Evolutionary conservation across 805 yeast genomes (phyloP), one percentile per base, ranked within the genome.

Genomic region (Teunomyces cretensis): DNA sequence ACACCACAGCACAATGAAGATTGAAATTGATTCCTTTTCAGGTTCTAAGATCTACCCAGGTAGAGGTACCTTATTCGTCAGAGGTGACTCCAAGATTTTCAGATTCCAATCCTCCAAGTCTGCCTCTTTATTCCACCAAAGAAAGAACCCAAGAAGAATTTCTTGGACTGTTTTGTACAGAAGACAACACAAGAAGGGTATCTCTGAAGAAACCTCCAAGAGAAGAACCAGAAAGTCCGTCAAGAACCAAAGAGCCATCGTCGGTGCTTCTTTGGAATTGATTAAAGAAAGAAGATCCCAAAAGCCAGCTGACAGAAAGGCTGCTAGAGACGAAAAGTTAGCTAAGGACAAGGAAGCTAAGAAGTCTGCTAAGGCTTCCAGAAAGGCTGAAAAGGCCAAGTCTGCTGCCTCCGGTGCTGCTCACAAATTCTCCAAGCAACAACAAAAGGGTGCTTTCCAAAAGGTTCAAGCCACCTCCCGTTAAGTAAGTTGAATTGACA

Each of bases 11-110:
- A 76, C 68, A 80, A 94, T 94, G 99, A 94, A 94, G 96, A 88
- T 94, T 79, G 99, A 94, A 87, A 81, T 92, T 81, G 98, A 94
- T 79, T 88, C 98, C 73, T 94, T 94, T 83, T 92, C 99, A 68
- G 99, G 99, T 78, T 79, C 92, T 71, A 94, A 92, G 82, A 92
- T 94, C 84, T 94, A 92, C 96, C 99, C 99, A 83, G 99, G 99
- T 80, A 89, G 97, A 84, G 98, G 99, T 80, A 89, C 95, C 74
- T 85, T 94, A 76, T 94, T 88, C 74, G 90, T 94, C 78, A 90
- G 99, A 81, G 98, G 98, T 69, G 99, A 94, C 89, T 91, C 98
- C 72, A 94, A 94, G 85, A 78, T 91, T 70, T 94, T 94, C 96
- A 91, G 99, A 85, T 94, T 94, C 94, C 95, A 87, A 77, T 84